Evolutionary conservation across 2,329 filamentous ascomycete species (phyloP), one percentile per base, ranked within the genome.

Genomic region (Dothideomycetes sp.): DNA sequence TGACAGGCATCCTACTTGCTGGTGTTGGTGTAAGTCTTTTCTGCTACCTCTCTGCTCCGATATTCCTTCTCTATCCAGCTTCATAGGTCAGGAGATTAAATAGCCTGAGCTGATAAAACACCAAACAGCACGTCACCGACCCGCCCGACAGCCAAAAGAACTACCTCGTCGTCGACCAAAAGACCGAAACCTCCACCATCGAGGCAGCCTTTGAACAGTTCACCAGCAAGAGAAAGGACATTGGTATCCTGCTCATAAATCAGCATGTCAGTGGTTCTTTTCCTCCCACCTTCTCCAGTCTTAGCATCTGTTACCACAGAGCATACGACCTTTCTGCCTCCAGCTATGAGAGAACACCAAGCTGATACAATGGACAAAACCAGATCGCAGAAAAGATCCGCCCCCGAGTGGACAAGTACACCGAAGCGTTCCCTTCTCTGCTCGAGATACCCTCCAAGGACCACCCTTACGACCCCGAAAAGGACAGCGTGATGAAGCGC

Each of bases 381-480:
- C 52, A 96, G 89, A 75, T 98, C 55, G 91, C 91, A 37, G 91
- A 98, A 60, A 79, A 78, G 59, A 98, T 98, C 74, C 78, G 91
- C 61, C 76, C 89, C 59, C 79, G 81, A 45, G 81, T 98, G 51
- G 91, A 98, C 62, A 79, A 77, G 29, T 95, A 94, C 65, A 89
- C 86, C 15, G 85, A 89, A 36, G 88, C 91, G 4, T 98, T 98
- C 65, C 91, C 91, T n/a, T 81, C 87, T 16, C 75, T 98, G 40
- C 77, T 98, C 42, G 91, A 98, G 64, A 96, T 98, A 45, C 91
- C 91, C 17, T 94, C 86, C 66, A 98, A 98, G 72, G 91, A 98
- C 61, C 91, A 98, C 61, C 91, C 91, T 2, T 98, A 98, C 58
- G 89, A 98, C 54, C 91, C 91, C 0, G 91, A 98, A 66, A 98